Base-by-base conservation (phyloP, 129 eudicot genomes). In the Lactuca sativa region DNA sequence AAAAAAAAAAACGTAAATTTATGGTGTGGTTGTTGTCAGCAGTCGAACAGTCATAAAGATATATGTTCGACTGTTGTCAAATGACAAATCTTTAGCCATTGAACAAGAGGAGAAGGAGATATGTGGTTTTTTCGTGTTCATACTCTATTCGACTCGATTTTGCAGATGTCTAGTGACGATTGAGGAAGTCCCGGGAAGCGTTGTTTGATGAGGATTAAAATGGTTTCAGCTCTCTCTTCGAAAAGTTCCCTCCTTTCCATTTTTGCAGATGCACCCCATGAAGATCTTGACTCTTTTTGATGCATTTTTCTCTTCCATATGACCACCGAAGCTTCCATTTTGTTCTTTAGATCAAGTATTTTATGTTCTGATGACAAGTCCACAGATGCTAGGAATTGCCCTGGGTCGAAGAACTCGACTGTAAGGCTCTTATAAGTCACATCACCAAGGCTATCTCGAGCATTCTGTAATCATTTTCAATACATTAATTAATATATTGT, bases 271-370 rank as follows among this genome's bases (percentile, higher is more conserved):
- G 86, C 82, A 37, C 85, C 82, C 97, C 97, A 88, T 0, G 81
- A 54, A 51, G 95, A 67, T 52, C 87, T 88, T 0, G 70, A 73
- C 62, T 91, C 97, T 74, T 91, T 91, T 36, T 75, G 80, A 51
- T 71, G 12, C 95, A 91, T 83, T 71, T 88, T 91, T 72, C 97
- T 77, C 73, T 88, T 85, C 97, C 97, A 91, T 44, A 91, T 87
- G 66, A 88, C 88, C 31, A 87, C 82, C 4, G 97, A 91, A 64
- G 97, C 97, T 79, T 91, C 97, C 8, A 91, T 84, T 73, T 88
- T 91, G 80, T 91, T 86, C 78, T 91, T 91, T 41, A 91, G 77
- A 75, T 91, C 92, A 9, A 91, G 85, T 55, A 88, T 80, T 73
- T 82, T 81, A 84, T 91, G 92, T 48, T 88, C 92, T 1, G 95